Evolutionary conservation across 2,329 filamentous ascomycete species (phyloP).

Genomic region (Scedosporium apiospermum): DNA sequence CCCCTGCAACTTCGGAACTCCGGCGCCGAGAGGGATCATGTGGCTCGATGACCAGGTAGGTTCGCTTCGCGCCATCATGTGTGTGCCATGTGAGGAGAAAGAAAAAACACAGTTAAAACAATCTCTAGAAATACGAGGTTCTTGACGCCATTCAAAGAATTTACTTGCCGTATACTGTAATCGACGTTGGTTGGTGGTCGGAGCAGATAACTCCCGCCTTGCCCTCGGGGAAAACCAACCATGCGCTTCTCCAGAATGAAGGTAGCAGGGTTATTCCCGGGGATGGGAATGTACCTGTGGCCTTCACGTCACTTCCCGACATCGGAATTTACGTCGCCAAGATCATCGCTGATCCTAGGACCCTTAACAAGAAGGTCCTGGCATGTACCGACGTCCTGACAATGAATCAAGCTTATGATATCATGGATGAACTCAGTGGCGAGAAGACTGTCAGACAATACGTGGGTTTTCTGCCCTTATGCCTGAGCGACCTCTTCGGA

Average conservation of each 20-base stretch:
- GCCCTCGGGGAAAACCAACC: constrained; percentile 20
- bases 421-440: constrained; percentile 36
- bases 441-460: constrained; percentile 28
- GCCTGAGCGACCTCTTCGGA: neutral
- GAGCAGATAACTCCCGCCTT: constrained; percentile 26
- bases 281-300: constrained; percentile 32
- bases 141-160: constrained; percentile 37
- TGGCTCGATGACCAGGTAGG: constrained; percentile 15
- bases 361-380: constrained; percentile 42
- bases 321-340: constrained; percentile 40
- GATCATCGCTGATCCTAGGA: constrained; percentile 41
- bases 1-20: constrained; percentile 38
- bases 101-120: neutral
- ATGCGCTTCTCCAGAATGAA: constrained; percentile 11
- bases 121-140: constrained; percentile 34
- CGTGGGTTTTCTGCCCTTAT: constrained; percentile 4
- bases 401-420: constrained; percentile 33
- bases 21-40: constrained; percentile 28
- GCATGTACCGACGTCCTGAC: constrained; percentile 35
- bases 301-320: constrained; percentile 40
- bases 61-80: neutral
- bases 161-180: constrained; percentile 42
- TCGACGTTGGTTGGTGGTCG: constrained; percentile 51
- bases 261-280: constrained; percentile 22
- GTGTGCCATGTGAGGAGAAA: neutral